Evolutionary conservation across 106 monocot species (phyloP).

Genomic region (Narthecium ossifragum): DNA sequence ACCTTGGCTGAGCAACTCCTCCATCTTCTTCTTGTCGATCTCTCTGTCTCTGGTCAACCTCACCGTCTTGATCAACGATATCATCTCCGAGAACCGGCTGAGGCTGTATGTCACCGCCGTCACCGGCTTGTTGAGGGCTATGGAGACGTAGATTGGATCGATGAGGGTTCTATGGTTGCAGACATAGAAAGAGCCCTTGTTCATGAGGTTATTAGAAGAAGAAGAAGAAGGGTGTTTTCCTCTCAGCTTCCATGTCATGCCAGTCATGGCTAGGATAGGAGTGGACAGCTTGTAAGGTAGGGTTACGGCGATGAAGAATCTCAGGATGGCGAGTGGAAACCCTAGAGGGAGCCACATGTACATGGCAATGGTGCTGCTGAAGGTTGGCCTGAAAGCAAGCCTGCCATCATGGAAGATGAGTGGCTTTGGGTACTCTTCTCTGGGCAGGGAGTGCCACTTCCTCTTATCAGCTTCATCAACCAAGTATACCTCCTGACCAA

Average conservation of each 20-base stretch:
- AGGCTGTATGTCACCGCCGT: conserved; percentile 52
- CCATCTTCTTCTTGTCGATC: conserved; percentile 41
- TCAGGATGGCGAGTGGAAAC: neutral
- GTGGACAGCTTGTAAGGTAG: conserved; percentile 4
- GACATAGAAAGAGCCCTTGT: neutral
- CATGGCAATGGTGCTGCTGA: neutral
- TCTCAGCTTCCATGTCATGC: neutral
- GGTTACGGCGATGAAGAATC: neutral
- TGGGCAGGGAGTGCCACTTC: neutral
- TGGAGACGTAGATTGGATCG: conserved; percentile 56
- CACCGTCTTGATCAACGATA: conserved; percentile 48
- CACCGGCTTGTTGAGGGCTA: conserved; percentile 20
- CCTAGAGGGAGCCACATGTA: conserved; percentile 8
- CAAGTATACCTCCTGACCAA: conserved; percentile 2
- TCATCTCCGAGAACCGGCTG: conserved; percentile 32
- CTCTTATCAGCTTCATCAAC: conserved; percentile 1
- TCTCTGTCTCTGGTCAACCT: conserved; percentile 41
- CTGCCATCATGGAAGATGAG: conserved; percentile 18
- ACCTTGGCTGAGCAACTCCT: conserved; percentile 5
- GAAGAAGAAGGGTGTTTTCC: neutral
- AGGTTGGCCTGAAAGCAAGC: conserved; percentile 1
- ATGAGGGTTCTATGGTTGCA: neutral
- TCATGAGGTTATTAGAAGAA: neutral
- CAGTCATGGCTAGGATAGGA: neutral
- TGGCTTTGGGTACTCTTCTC: conserved; percentile 9